Base-by-base conservation (phyloP, 805 yeast genomes). In the Ogataea henricii region DNA sequence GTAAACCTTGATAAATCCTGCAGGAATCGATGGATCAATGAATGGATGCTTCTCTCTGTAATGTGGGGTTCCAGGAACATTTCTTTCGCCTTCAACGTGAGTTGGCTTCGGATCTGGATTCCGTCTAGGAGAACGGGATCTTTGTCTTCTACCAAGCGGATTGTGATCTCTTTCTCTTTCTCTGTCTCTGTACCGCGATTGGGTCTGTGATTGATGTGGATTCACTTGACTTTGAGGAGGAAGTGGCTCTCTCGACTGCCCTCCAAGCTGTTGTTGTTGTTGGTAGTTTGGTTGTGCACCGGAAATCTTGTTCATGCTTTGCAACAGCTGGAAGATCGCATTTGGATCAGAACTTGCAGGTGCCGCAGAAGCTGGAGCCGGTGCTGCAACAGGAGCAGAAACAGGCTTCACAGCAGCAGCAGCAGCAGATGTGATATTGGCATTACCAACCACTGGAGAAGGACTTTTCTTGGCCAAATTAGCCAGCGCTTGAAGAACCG, bases 1-100 rank as follows among this genome's bases (percentile, higher is more conserved):
- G 57, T 79, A 78, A 2, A 92, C 97, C 63, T 85, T 87, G 58
- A 92, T 78, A 35, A 85, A 77, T 36, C 90, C 96, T 40, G 82
- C 81, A 1, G 96, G 94, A 48, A 90, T 69, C 10, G 79, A 68
- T 33, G 78, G 77, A 66, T 91, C 97, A 61, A 75, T 76, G 9
- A 83, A 77, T 37, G 89, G 84, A 47, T 79, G 81, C 59, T 82
- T 82, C n/a, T 85, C 84, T 67, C 96, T 81, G 66, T 71, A 87
- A 67, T 87, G 90, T 2, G 87, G 83, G 43, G 83, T 84, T 2
- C 87, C 84, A 33, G 87, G 88, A 5, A 75, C 68, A 62, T 87
- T 87, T 57, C 71, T 69, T 66, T 87, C 94, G 45, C 83, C 81
- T 44, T 72, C 73, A 44, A 63, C 70, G 49, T 69, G 66, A 40